Evolutionary conservation across 441 rosid species (phyloP), one percentile per base, ranked within the genome.

Genomic region (Bruguiera hainesii): DNA sequence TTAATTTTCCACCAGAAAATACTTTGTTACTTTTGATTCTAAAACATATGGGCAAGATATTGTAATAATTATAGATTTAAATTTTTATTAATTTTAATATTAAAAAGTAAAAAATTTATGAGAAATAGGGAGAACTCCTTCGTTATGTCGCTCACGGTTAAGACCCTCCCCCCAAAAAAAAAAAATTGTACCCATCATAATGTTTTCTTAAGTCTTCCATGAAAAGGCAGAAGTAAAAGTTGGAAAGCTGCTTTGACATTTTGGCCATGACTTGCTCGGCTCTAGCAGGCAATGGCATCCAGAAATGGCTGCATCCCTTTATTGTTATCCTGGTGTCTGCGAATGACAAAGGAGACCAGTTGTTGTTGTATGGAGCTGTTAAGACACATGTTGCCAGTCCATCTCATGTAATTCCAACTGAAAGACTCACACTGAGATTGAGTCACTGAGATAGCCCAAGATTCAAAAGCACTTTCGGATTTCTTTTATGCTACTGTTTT

Each of bases 261-360:
- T 82, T 69, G 81, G 80, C 74, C 48, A 26, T 62, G 68, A 75
- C 66, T 74, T 63, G 75, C 70, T 76, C 61, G 80, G 77, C 72
- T 76, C 61, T 82, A 71, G 77, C 84, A 70, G 65, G 58, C 63
- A 30, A 70, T 68, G 80, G 84, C 61, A 80, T 75, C 81, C 57
- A 63, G 65, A 64, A 64, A 33, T 81, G 87, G 82, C 78, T 65
- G 60, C 77, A 72, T 79, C 75, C 81, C 56, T 67, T 83, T 72
- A 73, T 69, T 77, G 56, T 73, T 77, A 71, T 81, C 78, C 76
- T 71, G 71, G 70, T 75, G 87, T 79, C 83, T 73, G 71, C 65
- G 68, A 78, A 31, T 19, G 25, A 56, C 57, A 46, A 20, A 19
- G 5, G 62, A 13, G 5, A 46, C 25, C 58, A 15, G 58, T 23